phyloP scores from a whole-genome alignment of 176 grass and related monocot genomes.

The Raddia distichophylla region DNA sequence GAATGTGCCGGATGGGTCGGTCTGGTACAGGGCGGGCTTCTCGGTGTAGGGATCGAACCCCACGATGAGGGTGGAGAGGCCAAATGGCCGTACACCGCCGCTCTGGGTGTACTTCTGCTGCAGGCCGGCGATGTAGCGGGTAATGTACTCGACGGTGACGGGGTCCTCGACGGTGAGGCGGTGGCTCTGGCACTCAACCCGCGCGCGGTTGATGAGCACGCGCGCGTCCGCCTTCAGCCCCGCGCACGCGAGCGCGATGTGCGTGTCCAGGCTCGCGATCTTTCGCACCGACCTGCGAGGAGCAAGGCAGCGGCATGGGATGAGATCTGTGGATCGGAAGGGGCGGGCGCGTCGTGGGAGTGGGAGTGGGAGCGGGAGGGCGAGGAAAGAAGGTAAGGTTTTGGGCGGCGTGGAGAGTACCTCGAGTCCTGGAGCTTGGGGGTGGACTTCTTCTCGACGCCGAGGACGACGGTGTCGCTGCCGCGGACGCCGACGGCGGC shows the following conservation, averaged over 20 bases:
- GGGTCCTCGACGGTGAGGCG: slow-evolving; percentile 90
- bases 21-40: slow-evolving; percentile 82
- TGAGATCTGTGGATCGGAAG: slow-evolving; percentile 2
- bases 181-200: slow-evolving; percentile 98
- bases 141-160: slow-evolving; percentile 97
- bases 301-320: neutral
- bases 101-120: slow-evolving; percentile 99
- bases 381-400: no score
- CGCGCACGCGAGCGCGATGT: slow-evolving; percentile 94
- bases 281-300: slow-evolving; percentile 70
- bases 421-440: slow-evolving; percentile 98
- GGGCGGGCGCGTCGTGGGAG: neutral
- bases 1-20: slow-evolving; percentile 92
- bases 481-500: slow-evolving; percentile 97
- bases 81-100: slow-evolving; percentile 82
- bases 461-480: slow-evolving; percentile 91
- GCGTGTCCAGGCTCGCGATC: slow-evolving; percentile 86
- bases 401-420: slow-evolving; percentile 19
- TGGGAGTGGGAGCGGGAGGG: neutral
- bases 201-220: slow-evolving; percentile 87
- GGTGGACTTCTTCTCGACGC: slow-evolving; percentile 99
- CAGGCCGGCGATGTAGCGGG: slow-evolving; percentile 93
- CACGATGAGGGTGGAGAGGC: slow-evolving; percentile 89
- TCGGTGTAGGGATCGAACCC: slow-evolving; percentile 84
- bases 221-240: slow-evolving; percentile 97